Evolutionary conservation across 225 moss, liverwort and hornwort species (phyloP), one percentile per base, ranked within the genome.

Genomic region (Ulota crispa): DNA sequence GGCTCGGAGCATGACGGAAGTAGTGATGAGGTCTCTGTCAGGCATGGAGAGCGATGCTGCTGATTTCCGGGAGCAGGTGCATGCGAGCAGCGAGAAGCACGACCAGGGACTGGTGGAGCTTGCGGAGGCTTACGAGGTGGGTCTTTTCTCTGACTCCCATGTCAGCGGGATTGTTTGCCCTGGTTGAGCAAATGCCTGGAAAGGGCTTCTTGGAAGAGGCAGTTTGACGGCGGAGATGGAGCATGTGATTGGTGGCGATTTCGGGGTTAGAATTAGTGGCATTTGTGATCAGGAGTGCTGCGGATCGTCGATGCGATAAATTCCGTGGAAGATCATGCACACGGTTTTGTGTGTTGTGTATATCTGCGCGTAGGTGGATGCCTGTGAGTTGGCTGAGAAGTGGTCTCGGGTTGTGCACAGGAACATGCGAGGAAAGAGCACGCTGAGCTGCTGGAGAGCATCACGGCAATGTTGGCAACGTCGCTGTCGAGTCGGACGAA

Each of bases 91-190:
- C 81, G 65, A 53, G 57, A 91, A 80, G 59, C 91, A 90, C 45
- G 95, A 94, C 37, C 72, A 89, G 75, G 92, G 84, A 37, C 95
- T 98, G 45, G 75, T 90, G 47, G 91, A 94, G 81, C 90, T 98
- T 50, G 91, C 94, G 52, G 86, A 89, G 75, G 89, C 89, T 7
- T 95, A 94, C 41, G 94, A 95, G 93, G 97, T 97, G 75, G 18
- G 76, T 65, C 5, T 64, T 60, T 21, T 70, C 71, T 73, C 23
- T 27, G 53, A 23, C 4, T 62, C 63, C 6, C 71, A 21, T 75
- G 8, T 66, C 15, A 18, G 9, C n/a, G 27, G 24, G 37, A n/a
- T 54, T 34, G 27, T 67, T 2, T 9, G 64, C 20, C 1, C 1
- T 18, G 24, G 26, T 10, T 36, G 32, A 26, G 63, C 3, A 31